Evolutionary conservation across 108 stramenopile species (phyloP), one percentile per base, ranked within the genome.

Genomic region (Schizochytrium sp.): DNA sequence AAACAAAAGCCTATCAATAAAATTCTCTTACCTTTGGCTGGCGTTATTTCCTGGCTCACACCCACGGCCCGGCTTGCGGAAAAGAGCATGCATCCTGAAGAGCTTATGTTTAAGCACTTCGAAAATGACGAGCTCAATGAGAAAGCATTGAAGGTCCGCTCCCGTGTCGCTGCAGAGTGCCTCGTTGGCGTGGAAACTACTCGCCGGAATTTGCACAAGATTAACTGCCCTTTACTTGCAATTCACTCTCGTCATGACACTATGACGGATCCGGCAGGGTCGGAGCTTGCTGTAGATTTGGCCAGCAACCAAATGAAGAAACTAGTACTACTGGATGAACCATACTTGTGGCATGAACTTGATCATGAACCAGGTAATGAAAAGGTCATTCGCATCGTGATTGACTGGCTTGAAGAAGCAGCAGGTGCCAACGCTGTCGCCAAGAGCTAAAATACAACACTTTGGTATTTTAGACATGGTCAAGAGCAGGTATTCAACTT

Each of bases 181-280:
- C 76, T 83, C 50, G 55, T 55, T 7, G 76, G 15, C 47, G 28
- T 83, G 17, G 76, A 83, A 53, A 10, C 38, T 28, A 53, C 76
- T 7, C 76, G 76, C 1, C 76, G 28, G 28, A 53, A 83, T 12
- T 1, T 83, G 17, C 49, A 17, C 17, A 46, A 40, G 47, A 83
- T 83, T 2, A 83, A 49, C 2, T 83, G 50, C 50, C 76, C 76
- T 15, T 40, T 83, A 8, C 76, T 83, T 13, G 76, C 53, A n/a
- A 28, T 83, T 7, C 76, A 83, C 76, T 49, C 76, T 10, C 10
- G 10, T 5, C 47, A 55, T n/a, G 76, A 83, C 3, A 83, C 47
- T n/a, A 49, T 83, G 50, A 55, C 50, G 13, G 76, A 83, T 40
- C 76, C 76, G 10, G 76, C 10, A 40, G 76, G 76, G 17, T 83